Evolutionary conservation across 176 grass and related monocot species (phyloP), one percentile per base, ranked within the genome.

Genomic region (Lolium rigidum): DNA sequence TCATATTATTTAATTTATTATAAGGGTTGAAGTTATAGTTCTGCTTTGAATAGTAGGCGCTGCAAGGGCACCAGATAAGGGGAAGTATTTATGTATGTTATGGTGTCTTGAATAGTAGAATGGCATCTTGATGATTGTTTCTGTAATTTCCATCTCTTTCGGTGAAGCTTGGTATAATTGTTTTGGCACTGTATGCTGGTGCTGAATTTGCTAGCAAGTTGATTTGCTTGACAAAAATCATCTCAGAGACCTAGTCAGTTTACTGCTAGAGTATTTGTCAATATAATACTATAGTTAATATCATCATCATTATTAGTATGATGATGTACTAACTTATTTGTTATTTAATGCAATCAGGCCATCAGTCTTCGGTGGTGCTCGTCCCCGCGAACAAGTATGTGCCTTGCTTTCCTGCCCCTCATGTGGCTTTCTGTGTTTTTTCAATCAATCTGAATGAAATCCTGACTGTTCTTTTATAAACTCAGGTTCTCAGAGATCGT

Each of bases 401-500:
- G 70, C 31, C 47, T 60, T 48, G n/a, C 59, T 44, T 89, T 79
- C 72, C 52, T 26, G 43, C 46, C 15, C 14, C 38, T 64, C 35
- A 7, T 59, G 18, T 81, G 12, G 2, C 24, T 66, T 55, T 21
- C 56, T 28, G 5, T 84, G 38, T 31, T 86, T 62, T 35, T 57
- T 63, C 17, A 59, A 68, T 85, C 67, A 74, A 41, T 6, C 59
- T 80, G 48, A 81, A 62, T 21, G 58, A 70, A 50, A 83, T 60
- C 20, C 51, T 85, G 46, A 78, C 9, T 43, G 7, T 57, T 85
- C 60, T 58, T 73, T 60, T 71, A 26, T 77, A 73, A 82, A 74
- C 49, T 39, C 76, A 99, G 97, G 97, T 99, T 86, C 88, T 99
- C 81, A 97, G 93, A 88, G 97, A 97, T 37, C 97, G 97, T 60